Evolutionary conservation across 441 rosid genomes (phyloP), one percentile per base, ranked within the genome.

Genomic region (Populus hybrid): DNA sequence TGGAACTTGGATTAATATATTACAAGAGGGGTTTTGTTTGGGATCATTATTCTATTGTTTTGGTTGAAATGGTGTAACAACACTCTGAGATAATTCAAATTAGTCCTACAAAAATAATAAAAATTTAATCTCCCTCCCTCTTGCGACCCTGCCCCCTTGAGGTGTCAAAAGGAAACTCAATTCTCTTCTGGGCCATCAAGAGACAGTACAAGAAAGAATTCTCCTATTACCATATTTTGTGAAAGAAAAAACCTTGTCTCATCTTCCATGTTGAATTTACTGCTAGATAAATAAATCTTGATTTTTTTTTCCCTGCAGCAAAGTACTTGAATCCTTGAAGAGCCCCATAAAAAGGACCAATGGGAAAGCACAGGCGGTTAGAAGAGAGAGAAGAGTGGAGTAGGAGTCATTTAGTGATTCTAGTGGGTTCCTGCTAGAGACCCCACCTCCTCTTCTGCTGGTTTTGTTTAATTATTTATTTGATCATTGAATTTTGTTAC

Each of bases 361-460:
- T 93, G 50, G 82, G 75, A 85, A 89, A 75, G 80, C 88, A 84
- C 91, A 93, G 92, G 94, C 97, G 92, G 98, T 95, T 91, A 91
- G 84, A 82, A 73, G 87, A 88, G 89, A 88, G 83, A 83, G 86
- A 84, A 84, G 89, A 83, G 91, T 84, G 91, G 88, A 92, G 90
- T 84, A 71, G 91, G 94, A 89, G 86, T 87, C 87, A 81, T 90
- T 87, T 89, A 81, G 91, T 86, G 89, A 88, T 83, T 86, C 92
- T 79, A 85, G 94, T 87, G 92, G 91, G 84, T 83, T 89, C 94
- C 86, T 87, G 78, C 86, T 63, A 66, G 38, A 23, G 82, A 82
- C 88, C 91, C 89, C 83, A 84, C 88, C 79, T 82, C 23, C 74
- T 35, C 30, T 12, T 65, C 18, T 16, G 46, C n/a, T 72, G 18